Conservation (phyloP, 179 eudicot genomes). For the Corrigiola litoralis region DNA sequence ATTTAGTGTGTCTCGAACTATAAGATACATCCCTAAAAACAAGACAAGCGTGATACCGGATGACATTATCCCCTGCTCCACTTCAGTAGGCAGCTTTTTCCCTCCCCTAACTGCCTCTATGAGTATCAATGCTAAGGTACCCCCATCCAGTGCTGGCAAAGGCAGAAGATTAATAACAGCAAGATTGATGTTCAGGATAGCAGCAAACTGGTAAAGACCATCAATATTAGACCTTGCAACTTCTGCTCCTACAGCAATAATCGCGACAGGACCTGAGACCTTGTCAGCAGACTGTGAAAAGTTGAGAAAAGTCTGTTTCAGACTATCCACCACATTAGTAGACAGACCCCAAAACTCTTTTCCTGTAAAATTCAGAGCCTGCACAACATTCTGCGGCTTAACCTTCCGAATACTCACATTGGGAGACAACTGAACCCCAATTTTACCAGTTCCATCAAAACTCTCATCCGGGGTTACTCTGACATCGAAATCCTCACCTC, state of each 20-base stretch:
- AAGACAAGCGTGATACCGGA: conserved; percentile 78
- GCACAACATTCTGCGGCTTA: conserved; percentile 46
- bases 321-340: conserved; percentile 65
- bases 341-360: conserved; percentile 83
- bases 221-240: conserved; percentile 80
- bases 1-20: conserved; percentile 81
- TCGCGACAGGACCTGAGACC: conserved; percentile 94
- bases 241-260: conserved; percentile 97
- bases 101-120: conserved; percentile 94
- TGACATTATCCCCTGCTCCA: conserved; percentile 92
- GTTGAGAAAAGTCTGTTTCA: conserved; percentile 82
- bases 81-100: conserved; percentile 74
- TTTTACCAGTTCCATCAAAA: conserved; percentile 82
- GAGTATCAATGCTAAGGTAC: conserved; percentile 82
- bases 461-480: conserved; percentile 76
- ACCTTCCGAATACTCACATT: conserved; percentile 56
- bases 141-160: conserved; percentile 95
- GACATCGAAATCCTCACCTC: conserved; percentile 39
- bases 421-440: conserved; percentile 89
- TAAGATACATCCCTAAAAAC: conserved; percentile 68
- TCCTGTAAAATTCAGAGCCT: conserved; percentile 61
- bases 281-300: conserved; percentile 82
- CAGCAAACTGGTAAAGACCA: conserved; percentile 92
- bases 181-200: conserved; percentile 76
- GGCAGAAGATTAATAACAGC: conserved; percentile 94